Base-by-base conservation (phyloP, 2,329 filamentous ascomycete genomes). In the Neopestalotiopsis sp. region DNA sequence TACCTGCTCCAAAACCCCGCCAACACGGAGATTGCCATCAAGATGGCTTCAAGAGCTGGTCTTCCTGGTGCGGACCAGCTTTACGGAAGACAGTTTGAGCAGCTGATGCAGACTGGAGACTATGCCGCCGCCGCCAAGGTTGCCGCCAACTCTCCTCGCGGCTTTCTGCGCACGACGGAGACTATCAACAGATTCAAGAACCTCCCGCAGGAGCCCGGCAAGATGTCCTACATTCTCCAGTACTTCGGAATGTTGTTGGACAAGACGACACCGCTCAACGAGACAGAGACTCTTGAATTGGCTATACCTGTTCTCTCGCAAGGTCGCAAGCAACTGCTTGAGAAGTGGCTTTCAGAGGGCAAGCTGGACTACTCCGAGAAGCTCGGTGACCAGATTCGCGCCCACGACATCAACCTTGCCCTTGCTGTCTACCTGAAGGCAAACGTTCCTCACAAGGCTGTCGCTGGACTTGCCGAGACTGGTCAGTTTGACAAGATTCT, bases 191-290 rank as follows among this genome's bases (percentile, higher is more conserved):
- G 61, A 75, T 97, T 99, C 85, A 98, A 98, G 89, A 90, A 89
- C 68, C 86, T 97, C 17, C 94, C 94, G 14, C 89, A 91, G 71
- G 90, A 93, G 74, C 91, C 91, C 42, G 94, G 94, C 59, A 93
- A 97, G 79, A 94, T 99, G 83, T 97, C 96, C 1, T 91, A 94
- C 74, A 97, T 98, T 69, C 87, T 99, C 66, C 96, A 98, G 79
- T 99, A 99, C 83, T 99, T 99, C 75, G 96, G 96, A 71, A 94
- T 98, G 89, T 87, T 99, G 58, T 88, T 99, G 42, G 97, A 99
- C 80, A 98, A 99, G 88, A 95, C 96, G 69, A 89, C 77, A 2
- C 77, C 89, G 34, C 85, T 99, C 60, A 99, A 99, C 84, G 91
- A 92, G 78, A 93, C 97, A 73, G 96, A 99, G 83, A 97, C 95